Conservation (phyloP, 2,329 filamentous ascomycete genomes). For the Beauveria sp. region DNA sequence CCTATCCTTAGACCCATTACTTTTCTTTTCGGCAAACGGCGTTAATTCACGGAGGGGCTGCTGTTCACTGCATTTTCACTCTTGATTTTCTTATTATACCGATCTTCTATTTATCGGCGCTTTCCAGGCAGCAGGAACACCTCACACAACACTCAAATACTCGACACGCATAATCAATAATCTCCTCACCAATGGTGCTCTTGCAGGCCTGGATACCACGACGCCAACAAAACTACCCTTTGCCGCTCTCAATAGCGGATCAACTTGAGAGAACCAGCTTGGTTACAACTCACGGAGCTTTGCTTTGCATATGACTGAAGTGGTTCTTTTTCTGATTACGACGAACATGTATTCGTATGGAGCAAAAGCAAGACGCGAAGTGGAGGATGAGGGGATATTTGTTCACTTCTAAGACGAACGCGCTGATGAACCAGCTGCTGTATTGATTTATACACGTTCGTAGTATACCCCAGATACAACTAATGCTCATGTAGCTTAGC, state of each 20-base stretch:
- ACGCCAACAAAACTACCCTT: neutral
- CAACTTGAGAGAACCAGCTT: conserved; percentile 1
- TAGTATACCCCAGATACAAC: conserved; percentile 11
- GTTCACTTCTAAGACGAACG: conserved; percentile 11
- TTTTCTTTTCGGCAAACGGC: conserved; percentile 15
- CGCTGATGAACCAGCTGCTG: conserved; percentile 11
- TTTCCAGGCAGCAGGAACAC: conserved; percentile 1
- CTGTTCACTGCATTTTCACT: conserved; percentile 14
- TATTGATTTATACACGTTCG: conserved; percentile 12
- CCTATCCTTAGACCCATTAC: conserved; percentile 10
- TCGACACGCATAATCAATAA: neutral
- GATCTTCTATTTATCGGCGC: conserved; percentile 9
- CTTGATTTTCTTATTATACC: conserved; percentile 12
- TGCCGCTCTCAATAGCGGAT: neutral
- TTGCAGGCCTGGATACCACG: neutral
- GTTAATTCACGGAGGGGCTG: conserved; percentile 17
- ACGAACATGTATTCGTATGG: conserved; percentile 6
- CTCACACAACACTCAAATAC: neutral
- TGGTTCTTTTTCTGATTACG: conserved; percentile 5
- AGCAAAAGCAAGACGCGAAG: neutral
- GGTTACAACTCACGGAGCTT: conserved; percentile 5
- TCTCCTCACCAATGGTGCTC: neutral
- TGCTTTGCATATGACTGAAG: conserved; percentile 11
- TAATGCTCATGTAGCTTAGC: conserved; percentile 11
- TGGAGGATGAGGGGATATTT: conserved; percentile 5